These are phyloP conservation scores for Metschnikowia cerradonensis DNA, from an alignment of 805 yeast genomes.

Conservation along the genomic window DNA sequence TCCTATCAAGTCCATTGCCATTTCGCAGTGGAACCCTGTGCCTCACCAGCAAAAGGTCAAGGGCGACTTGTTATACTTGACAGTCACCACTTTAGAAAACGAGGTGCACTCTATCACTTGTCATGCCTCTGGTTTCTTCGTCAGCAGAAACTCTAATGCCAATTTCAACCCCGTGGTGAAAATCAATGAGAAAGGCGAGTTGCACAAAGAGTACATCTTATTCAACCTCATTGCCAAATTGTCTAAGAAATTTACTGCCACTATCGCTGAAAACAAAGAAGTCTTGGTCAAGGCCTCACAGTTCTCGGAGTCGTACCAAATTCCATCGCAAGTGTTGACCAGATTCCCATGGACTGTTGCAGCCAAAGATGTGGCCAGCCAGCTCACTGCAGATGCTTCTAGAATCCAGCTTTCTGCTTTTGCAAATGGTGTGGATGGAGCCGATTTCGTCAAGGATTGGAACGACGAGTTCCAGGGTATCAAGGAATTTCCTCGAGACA, in stretches of 20 bases:
- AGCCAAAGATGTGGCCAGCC: slow-evolving; percentile 15
- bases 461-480: slow-evolving; percentile 86
- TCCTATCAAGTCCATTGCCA: slow-evolving; percentile 52
- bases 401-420: slow-evolving; percentile 55
- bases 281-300: slow-evolving; percentile 34
- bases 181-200: slow-evolving; percentile 33
- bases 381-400: slow-evolving; percentile 49
- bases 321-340: slow-evolving; percentile 59
- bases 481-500: slow-evolving; percentile 59
- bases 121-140: slow-evolving; percentile 72
- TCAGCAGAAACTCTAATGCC: slow-evolving; percentile 62
- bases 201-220: slow-evolving; percentile 47
- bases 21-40: slow-evolving; percentile 87
- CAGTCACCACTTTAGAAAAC: slow-evolving; percentile 73
- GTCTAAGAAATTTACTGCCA: slow-evolving; percentile 59
- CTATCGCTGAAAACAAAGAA: slow-evolving; percentile 49
- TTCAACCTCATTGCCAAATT: slow-evolving; percentile 56
- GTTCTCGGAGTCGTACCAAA: slow-evolving; percentile 52
- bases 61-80: slow-evolving; percentile 81
- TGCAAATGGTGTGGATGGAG: slow-evolving; percentile 56
- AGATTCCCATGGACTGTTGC: slow-evolving; percentile 77
- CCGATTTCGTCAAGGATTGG: slow-evolving; percentile 68
- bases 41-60: slow-evolving; percentile 54
- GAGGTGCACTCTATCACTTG: slow-evolving; percentile 78
- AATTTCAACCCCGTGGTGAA: slow-evolving; percentile 66